These are phyloP conservation scores for Ascoidea tarda DNA, from an alignment of 805 yeast genomes.

Conservation along the genomic window DNA sequence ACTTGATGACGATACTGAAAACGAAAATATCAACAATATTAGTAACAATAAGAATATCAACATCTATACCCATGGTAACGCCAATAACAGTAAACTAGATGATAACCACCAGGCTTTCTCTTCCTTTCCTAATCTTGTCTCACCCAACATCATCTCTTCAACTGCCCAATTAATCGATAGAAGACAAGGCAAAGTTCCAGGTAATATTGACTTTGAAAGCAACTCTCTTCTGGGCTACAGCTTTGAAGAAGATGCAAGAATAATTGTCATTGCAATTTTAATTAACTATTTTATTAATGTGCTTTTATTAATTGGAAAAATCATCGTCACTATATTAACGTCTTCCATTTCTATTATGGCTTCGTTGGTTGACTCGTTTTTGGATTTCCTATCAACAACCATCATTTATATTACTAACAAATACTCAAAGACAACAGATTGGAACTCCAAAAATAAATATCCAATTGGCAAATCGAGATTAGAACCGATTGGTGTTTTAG, in stretches of 20 bases:
- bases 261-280: slow-evolving; percentile 45
- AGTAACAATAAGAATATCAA: not conserved
- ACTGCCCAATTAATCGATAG: slow-evolving; percentile 3
- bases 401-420: slow-evolving; percentile 53
- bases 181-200: slow-evolving; percentile 35
- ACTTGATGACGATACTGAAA: slow-evolving; percentile 11
- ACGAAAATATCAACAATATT: slow-evolving; percentile 1
- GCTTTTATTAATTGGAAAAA: slow-evolving; percentile 43
- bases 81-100: not conserved
- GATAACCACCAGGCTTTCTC: too few relatives aligned
- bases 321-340: slow-evolving; percentile 45
- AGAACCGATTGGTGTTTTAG: slow-evolving; percentile 68
- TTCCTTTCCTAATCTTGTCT: too few relatives aligned
- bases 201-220: slow-evolving; percentile 42
- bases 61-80: slow-evolving; percentile 1
- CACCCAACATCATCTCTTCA: too few relatives aligned
- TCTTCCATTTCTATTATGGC: slow-evolving; percentile 66
- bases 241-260: slow-evolving; percentile 24
- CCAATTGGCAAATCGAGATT: slow-evolving; percentile 64
- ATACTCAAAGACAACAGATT: slow-evolving; percentile 29
- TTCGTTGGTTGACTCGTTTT: slow-evolving; percentile 60
- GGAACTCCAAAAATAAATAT: slow-evolving; percentile 28
- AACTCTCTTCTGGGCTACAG: slow-evolving; percentile 38
- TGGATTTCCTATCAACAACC: slow-evolving; percentile 62
- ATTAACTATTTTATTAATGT: slow-evolving; percentile 50